A percentile compares a stretch with the other conserved stretches of the same genome.
phyloP scores from a whole-genome alignment of 768 basidiomycete genomes.

The Agaricus subrufescens region DNA sequence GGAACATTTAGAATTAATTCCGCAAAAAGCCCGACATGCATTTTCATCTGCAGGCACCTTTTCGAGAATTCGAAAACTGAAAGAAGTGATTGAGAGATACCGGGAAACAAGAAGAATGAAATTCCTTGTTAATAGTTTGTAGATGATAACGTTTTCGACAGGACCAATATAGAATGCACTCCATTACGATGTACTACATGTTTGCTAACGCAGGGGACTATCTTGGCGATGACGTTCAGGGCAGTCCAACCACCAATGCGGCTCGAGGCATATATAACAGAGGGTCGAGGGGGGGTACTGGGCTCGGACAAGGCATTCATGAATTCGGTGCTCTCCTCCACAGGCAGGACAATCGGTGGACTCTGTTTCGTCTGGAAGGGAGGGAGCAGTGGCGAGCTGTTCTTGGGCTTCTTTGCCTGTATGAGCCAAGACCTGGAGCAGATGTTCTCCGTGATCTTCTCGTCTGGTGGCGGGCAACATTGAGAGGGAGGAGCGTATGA shows the following conservation, averaged over 20 bases:
- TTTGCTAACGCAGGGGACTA: too few species aligned
- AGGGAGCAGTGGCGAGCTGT: neutral
- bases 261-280: constrained; percentile 8
- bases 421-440: neutral
- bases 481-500: neutral
- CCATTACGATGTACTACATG: too few species aligned
- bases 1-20: too few species aligned
- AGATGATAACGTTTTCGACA: too few species aligned
- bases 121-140: too few species aligned
- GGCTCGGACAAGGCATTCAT: neutral
- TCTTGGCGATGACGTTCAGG: neutral
- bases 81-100: too few species aligned
- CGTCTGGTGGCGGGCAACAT: neutral
- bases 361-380: neutral
- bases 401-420: neutral
- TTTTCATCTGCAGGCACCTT: too few species aligned
- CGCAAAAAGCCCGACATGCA: too few species aligned
- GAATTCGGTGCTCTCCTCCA: neutral
- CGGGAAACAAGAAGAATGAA: too few species aligned
- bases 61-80: too few species aligned
- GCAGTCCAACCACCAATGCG: constrained; percentile 9
- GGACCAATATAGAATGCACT: too few species aligned
- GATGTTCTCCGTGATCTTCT: neutral
- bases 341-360: neutral
- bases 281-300: constrained; percentile 3